Evolutionary conservation across 192 early-diverging fungal species (phyloP), one percentile per base, ranked within the genome.

Genomic region (Coemansia sp.): DNA sequence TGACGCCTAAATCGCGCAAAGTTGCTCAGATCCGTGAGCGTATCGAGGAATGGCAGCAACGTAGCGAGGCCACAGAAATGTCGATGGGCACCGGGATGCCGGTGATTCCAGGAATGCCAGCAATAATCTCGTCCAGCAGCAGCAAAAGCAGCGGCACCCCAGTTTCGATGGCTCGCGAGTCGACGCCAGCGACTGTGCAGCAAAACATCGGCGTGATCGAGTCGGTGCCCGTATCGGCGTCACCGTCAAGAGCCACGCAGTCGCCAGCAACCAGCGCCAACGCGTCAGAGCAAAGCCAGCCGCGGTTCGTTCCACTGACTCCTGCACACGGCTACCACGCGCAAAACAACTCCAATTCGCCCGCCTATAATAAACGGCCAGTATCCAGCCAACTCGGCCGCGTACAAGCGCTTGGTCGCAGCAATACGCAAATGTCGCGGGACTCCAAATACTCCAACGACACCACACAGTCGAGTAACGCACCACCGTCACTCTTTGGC

Each of bases 21-120:
- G 77, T 75, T n/a, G 72, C 77, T 0, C 63, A 71, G 58, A 73
- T 81, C 18, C 66, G 78, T 18, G 78, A 76, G 56, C 72, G 73
- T 32, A 81, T 81, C 48, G 73, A 75, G 56, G 78, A 81, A 48
- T 81, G 78, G 78, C 78, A 76, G 78, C 78, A 76, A 67, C 69
- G 69, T 18, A 57, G 68, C 31, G 74, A 71, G 40, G 33, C 58
- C 20, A 22, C 40, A 0, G 64, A 59, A 4, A 48, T 17, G 52
- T 51, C 63, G 16, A 31, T 28, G 48, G 51, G 48, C 16, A 16
- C 56, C 22, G 22, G 22, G 22, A 25, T 25, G 22, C 22, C 22
- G 22, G 22, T 25, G 22, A 25, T 25, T 25, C 22, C 22, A 25
- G 22, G 22, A 16, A n/a, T 52, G 32, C 34, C 62, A 10, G 18